phyloP scores from a whole-genome alignment of 2,329 filamentous ascomycete genomes.

The Aspergillus sp. region DNA sequence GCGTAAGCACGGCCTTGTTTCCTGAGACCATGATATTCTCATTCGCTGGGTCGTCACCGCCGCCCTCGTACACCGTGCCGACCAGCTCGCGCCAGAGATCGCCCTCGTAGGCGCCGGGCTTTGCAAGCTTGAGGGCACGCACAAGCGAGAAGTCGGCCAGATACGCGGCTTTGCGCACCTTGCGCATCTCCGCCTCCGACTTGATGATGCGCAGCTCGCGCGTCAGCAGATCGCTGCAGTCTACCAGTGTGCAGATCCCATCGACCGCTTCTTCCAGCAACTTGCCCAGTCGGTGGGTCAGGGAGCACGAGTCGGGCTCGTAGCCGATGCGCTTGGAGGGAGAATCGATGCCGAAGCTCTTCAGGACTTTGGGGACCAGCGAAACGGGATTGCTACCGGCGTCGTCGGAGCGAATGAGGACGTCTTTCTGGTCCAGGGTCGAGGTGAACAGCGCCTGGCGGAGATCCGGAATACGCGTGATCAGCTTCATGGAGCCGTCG shows the following conservation, averaged over 20 bases:
- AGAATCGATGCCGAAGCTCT: slow-evolving; percentile 28
- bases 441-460: slow-evolving; percentile 35
- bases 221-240: slow-evolving; percentile 28
- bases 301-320: slow-evolving; percentile 36
- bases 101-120: slow-evolving; percentile 35
- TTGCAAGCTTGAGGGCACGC: slow-evolving; percentile 33
- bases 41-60: slow-evolving; percentile 35
- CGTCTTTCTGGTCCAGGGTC: slow-evolving; percentile 26
- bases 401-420: slow-evolving; percentile 29
- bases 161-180: slow-evolving; percentile 34
- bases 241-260: slow-evolving; percentile 26
- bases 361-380: slow-evolving; percentile 26
- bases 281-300: slow-evolving; percentile 34
- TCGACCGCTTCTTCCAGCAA: slow-evolving; percentile 29
- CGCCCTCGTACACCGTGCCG: slow-evolving; percentile 34
- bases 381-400: slow-evolving; percentile 29
- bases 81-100: slow-evolving; percentile 34
- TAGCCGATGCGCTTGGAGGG: slow-evolving; percentile 29
- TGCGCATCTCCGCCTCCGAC: slow-evolving; percentile 26
- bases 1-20: slow-evolving; percentile 32
- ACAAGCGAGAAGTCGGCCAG: slow-evolving; percentile 34
- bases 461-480: slow-evolving; percentile 28
- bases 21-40: slow-evolving; percentile 35
- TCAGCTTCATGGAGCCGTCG: slow-evolving; percentile 30
- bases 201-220: slow-evolving; percentile 32